Conservation (phyloP, 2,329 filamentous ascomycete genomes). For the Colletotrichum sp. region DNA sequence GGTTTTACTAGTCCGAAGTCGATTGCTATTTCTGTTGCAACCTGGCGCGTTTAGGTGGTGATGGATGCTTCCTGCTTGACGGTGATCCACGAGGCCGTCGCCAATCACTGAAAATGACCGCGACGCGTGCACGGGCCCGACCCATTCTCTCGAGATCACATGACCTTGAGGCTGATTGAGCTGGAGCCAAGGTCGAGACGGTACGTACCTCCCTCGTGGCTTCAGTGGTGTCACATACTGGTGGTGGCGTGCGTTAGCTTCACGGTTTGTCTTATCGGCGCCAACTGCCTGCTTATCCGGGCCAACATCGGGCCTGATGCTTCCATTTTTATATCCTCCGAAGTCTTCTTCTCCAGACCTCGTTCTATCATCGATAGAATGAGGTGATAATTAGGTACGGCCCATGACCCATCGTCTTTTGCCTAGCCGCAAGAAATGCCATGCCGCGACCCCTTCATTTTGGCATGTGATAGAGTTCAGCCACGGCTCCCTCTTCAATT, state of each 20-base stretch:
- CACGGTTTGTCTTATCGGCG: background rate
- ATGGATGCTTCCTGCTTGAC: background rate
- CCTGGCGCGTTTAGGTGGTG: background rate
- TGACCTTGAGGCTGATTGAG: background rate
- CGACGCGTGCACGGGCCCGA: slow-evolving; percentile 17
- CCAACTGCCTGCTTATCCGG: slow-evolving; percentile 7
- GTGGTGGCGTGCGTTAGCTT: background rate
- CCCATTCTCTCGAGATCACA: background rate
- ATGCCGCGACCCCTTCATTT: background rate
- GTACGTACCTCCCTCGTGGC: background rate
- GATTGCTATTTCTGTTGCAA: background rate
- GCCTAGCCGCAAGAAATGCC: background rate
- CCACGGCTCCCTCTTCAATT: slow-evolving; percentile 19
- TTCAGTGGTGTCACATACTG: background rate
- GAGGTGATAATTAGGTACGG: slow-evolving; percentile 8
- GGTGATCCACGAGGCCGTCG: slow-evolving; percentile 1
- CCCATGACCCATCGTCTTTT: background rate
- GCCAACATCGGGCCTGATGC: background rate
- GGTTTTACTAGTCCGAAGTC: background rate
- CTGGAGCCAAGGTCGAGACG: background rate
- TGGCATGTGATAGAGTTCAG: slow-evolving; percentile 23
- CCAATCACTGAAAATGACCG: slow-evolving; percentile 15
- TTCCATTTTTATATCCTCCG: background rate
- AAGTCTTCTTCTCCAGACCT: background rate
- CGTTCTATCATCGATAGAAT: background rate